phyloP scores from a whole-genome alignment of 208 protist species.

The Angomonas ambiguus region DNA sequence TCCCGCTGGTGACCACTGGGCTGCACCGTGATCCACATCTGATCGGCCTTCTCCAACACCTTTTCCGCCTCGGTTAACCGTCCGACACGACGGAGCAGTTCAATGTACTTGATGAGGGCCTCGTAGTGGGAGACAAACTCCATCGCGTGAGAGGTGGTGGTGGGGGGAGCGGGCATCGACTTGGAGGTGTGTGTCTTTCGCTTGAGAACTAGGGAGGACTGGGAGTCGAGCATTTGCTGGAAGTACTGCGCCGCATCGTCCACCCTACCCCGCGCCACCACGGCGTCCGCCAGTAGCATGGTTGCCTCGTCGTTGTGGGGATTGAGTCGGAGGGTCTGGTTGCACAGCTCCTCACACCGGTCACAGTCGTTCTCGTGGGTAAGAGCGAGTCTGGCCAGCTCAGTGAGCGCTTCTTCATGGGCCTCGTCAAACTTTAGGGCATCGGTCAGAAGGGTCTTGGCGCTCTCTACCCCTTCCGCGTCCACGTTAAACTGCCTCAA shows the following conservation, averaged over 20 bases:
- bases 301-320: constrained; percentile 81
- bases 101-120: constrained; percentile 87
- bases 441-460: constrained; percentile 74
- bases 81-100: constrained; percentile 74
- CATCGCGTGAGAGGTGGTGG: not conserved
- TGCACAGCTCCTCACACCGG: constrained; percentile 84
- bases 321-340: constrained; percentile 81
- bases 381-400: constrained; percentile 76
- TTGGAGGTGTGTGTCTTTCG: not conserved
- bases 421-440: constrained; percentile 85
- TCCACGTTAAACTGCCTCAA: constrained; percentile 21
- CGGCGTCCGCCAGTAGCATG: constrained; percentile 91
- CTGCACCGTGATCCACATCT: constrained; percentile 27
- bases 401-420: constrained; percentile 67
- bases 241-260: constrained; percentile 88
- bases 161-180: not conserved
- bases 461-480: constrained; percentile 37
- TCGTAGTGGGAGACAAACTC: constrained; percentile 62
- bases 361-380: constrained; percentile 31
- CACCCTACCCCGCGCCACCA: constrained; percentile 48
- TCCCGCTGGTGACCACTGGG: constrained; percentile 26
- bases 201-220: constrained; percentile 33
- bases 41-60: constrained; percentile 47
- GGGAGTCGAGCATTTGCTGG: constrained; percentile 72
- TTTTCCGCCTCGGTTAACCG: constrained; percentile 55